A percentile compares a stretch with the other conserved stretches of the same genome.
These are phyloP conservation scores for Boletus tomentosulus DNA, from an alignment of 768 basidiomycete species.

Conservation along the genomic window DNA sequence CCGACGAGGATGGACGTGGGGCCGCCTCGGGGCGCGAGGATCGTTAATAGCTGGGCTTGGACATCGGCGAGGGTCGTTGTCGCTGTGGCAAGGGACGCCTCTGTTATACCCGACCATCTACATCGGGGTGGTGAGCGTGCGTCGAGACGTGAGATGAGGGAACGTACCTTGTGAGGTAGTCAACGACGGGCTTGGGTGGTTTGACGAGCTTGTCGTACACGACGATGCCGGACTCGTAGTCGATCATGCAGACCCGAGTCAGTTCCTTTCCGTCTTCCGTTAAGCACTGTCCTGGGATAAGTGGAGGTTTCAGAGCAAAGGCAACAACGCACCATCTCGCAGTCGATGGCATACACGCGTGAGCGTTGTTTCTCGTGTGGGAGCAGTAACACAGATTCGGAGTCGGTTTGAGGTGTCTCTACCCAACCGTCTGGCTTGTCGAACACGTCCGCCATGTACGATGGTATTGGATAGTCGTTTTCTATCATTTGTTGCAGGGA, in stretches of 20 bases:
- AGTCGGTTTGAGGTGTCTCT: slow-evolving; percentile 61
- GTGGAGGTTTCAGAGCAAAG: neutral
- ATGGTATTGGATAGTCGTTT: slow-evolving; percentile 88
- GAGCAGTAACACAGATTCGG: slow-evolving; percentile 30
- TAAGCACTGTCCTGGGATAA: slow-evolving; percentile 53
- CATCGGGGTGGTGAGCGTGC: neutral
- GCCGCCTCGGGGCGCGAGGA: slow-evolving; percentile 49
- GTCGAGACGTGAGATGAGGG: neutral
- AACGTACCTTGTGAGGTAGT: slow-evolving; percentile 86
- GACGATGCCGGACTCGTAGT: slow-evolving; percentile 65
- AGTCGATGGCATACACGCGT: slow-evolving; percentile 83
- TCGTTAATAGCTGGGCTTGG: slow-evolving; percentile 61
- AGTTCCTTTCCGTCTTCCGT: slow-evolving; percentile 90
- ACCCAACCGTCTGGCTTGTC: slow-evolving; percentile 70
- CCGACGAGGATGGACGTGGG: slow-evolving; percentile 81
- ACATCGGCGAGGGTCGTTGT: slow-evolving; percentile 79
- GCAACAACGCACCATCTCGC: slow-evolving; percentile 80
- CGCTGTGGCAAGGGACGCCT: slow-evolving; percentile 57
- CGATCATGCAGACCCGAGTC: slow-evolving; percentile 79
- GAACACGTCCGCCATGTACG: slow-evolving; percentile 73
- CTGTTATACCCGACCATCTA: slow-evolving; percentile 94
- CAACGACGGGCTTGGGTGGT: slow-evolving; percentile 75
- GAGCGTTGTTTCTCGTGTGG: slow-evolving; percentile 33
- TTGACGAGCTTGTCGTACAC: slow-evolving; percentile 90
- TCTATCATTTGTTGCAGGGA: slow-evolving; percentile 86